Evolutionary conservation across 2,329 filamentous ascomycete genomes (phyloP).

Genomic region (Diplodia corticola): DNA sequence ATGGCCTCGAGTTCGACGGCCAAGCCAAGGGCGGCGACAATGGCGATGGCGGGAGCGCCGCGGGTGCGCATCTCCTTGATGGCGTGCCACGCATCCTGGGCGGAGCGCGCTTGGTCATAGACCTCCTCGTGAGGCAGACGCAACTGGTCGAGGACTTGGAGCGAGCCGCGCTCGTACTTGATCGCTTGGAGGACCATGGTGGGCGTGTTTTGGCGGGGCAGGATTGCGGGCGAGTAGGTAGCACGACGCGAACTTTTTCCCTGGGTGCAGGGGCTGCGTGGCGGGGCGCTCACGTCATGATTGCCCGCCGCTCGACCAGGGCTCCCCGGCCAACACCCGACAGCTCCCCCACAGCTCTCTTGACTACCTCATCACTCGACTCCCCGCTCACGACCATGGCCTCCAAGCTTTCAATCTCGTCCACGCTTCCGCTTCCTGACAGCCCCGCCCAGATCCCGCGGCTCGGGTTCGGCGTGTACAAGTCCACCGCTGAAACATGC

Average conservation of each 20-base stretch:
- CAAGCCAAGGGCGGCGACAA: slow-evolving; percentile 88
- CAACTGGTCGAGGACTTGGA: slow-evolving; percentile 82
- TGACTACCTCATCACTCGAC: background rate
- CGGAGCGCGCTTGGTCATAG: slow-evolving; percentile 70
- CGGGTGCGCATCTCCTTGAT: slow-evolving; percentile 79
- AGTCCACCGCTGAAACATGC: slow-evolving; percentile 57
- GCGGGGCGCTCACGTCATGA: slow-evolving; percentile 9
- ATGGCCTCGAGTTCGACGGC: slow-evolving; percentile 76
- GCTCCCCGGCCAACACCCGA: background rate
- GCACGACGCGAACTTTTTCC: slow-evolving; percentile 12
- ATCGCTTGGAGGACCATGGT: slow-evolving; percentile 70
- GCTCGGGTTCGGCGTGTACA: slow-evolving; percentile 72
- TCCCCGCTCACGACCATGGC: background rate
- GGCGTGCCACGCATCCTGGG: slow-evolving; percentile 76
- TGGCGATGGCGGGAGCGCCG: slow-evolving; percentile 92
- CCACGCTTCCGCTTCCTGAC: slow-evolving; percentile 53
- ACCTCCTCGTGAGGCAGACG: slow-evolving; percentile 76
- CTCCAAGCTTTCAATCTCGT: slow-evolving; percentile 46
- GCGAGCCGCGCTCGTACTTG: slow-evolving; percentile 68
- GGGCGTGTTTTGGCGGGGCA: slow-evolving; percentile 4
- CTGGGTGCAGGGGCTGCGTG: background rate
- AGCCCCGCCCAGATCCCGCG: slow-evolving; percentile 59
- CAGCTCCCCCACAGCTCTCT: background rate
- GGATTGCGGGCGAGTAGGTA: background rate
- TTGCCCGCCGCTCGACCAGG: slow-evolving; percentile 1